Conservation (phyloP, 305 asterid genomes). For the Stenogyne calaminthoides region DNA sequence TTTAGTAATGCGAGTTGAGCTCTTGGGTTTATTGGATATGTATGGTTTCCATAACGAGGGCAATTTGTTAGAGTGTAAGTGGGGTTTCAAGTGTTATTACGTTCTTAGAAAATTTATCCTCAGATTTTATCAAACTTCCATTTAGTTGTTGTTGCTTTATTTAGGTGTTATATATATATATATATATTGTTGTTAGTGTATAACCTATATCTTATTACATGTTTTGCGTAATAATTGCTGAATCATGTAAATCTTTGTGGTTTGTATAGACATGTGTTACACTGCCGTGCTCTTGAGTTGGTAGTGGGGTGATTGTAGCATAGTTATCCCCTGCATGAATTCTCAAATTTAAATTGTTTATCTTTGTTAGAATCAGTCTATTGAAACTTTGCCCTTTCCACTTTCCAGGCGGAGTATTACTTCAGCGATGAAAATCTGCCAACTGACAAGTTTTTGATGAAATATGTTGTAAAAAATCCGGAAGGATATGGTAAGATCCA, state of each 20-base stretch:
- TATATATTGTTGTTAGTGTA: neutral
- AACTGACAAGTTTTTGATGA: slow-evolving; percentile 76
- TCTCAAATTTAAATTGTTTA: neutral
- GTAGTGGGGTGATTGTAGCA: neutral
- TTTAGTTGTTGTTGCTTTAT: neutral
- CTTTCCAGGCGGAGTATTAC: slow-evolving; percentile 86
- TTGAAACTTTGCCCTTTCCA: slow-evolving; percentile 30
- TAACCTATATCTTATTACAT: neutral
- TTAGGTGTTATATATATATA: neutral
- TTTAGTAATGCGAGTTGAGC: neutral
- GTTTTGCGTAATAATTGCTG: slow-evolving; percentile 18
- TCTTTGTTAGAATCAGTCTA: slow-evolving; percentile 13
- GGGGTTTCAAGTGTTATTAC: neutral
- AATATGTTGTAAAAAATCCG: slow-evolving; percentile 51
- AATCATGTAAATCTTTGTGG: neutral
- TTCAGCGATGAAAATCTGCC: slow-evolving; percentile 89
- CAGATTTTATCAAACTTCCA: neutral
- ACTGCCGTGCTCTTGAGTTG: neutral
- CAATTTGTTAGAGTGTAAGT: neutral
- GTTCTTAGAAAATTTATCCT: neutral
- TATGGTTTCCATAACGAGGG: neutral
- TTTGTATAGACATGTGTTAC: neutral
- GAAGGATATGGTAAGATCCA: slow-evolving; percentile 77
- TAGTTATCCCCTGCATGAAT: slow-evolving; percentile 1
- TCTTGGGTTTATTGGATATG: slow-evolving; percentile 11